phyloP scores from a whole-genome alignment of 2,329 filamentous ascomycete genomes.

The Elsinoe ampelina region DNA sequence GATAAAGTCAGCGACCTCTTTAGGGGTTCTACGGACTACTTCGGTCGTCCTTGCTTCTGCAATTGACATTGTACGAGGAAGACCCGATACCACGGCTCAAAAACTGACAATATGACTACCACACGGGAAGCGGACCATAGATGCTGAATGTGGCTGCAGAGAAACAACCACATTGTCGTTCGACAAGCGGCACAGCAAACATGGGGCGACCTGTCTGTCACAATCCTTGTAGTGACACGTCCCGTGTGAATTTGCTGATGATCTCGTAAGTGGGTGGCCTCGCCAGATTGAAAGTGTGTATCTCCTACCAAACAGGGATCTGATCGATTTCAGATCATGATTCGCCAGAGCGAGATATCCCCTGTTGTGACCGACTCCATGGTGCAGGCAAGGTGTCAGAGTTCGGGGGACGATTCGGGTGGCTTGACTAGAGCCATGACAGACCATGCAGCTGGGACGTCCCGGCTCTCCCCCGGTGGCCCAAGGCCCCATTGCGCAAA shows the following conservation, averaged over 20 bases:
- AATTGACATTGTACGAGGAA: not conserved
- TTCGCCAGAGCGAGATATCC: not conserved
- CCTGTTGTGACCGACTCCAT: not conserved
- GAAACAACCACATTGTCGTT: slow-evolving; percentile 11
- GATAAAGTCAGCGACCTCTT: slow-evolving; percentile 1
- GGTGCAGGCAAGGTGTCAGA: not conserved
- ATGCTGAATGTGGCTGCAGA: not conserved
- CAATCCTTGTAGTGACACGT: not conserved
- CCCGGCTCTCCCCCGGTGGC: not conserved
- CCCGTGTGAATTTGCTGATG: not conserved
- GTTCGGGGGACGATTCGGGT: slow-evolving; percentile 9
- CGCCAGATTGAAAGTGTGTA: not conserved
- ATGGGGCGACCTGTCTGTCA: not conserved
- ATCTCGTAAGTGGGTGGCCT: not conserved
- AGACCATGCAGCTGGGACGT: slow-evolving; percentile 8
- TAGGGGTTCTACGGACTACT: slow-evolving; percentile 7
- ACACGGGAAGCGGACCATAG: not conserved
- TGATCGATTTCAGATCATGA: slow-evolving; percentile 1
- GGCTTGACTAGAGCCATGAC: not conserved
- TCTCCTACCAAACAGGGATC: not conserved
- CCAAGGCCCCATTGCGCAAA: slow-evolving; percentile 6
- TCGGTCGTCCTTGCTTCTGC: not conserved
- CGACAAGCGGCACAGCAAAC: not conserved
- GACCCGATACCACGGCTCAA: not conserved
- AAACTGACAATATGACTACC: not conserved